Conservation (phyloP, 1,284 basidiomycete genomes). For the Ustilago cynodontis region DNA sequence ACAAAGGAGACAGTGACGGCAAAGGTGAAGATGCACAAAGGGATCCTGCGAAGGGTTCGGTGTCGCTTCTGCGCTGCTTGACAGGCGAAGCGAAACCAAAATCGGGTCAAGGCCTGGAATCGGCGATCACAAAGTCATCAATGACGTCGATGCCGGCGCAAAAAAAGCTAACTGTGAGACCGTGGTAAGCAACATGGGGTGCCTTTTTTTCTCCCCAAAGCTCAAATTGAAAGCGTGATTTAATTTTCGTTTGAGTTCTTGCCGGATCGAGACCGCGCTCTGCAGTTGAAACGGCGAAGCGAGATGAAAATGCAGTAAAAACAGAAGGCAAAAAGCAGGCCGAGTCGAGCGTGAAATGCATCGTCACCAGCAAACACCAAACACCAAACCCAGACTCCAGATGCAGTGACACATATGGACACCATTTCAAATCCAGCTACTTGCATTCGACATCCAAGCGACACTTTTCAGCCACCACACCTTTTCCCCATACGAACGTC, state of each 20-base stretch:
- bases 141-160: neutral
- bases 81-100: neutral
- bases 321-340: too few species aligned
- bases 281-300: neutral
- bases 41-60: neutral
- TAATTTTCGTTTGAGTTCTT: neutral
- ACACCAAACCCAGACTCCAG: too few species aligned
- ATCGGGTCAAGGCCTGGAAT: neutral
- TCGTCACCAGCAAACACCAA: constrained; percentile 3
- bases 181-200: neutral
- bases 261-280: constrained; percentile 1
- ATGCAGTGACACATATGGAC: neutral
- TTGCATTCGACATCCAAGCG: too few species aligned
- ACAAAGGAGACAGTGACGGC: neutral
- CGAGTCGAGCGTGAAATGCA: constrained; percentile 7
- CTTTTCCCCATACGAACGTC: neutral
- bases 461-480: neutral
- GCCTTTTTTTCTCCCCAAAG: too few species aligned
- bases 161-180: neutral
- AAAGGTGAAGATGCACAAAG: constrained; percentile 10
- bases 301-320: neutral
- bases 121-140: neutral
- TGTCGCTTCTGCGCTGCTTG: constrained; percentile 2
- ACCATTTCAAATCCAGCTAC: constrained; percentile 6
- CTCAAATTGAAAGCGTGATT: neutral